Conservation (phyloP, 2,329 filamentous ascomycete species). For the Ceratocystis destructans region DNA sequence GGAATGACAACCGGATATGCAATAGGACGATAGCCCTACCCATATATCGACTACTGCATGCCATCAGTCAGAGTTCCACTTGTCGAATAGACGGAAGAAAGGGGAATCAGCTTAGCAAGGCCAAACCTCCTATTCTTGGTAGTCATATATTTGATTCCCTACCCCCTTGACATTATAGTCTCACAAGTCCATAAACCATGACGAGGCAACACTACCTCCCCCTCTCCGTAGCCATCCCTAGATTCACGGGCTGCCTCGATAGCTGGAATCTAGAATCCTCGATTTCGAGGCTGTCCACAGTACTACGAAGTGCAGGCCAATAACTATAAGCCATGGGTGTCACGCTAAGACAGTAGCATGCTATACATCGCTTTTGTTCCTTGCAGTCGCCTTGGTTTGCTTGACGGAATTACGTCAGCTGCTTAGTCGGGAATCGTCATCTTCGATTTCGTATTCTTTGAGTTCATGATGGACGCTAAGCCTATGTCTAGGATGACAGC, state of each 20-base stretch:
- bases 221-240: not conserved
- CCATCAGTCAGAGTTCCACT: not conserved
- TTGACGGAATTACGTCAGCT: not conserved
- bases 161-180: not conserved
- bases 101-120: not conserved
- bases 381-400: not conserved
- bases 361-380: not conserved
- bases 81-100: not conserved
- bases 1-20: not conserved
- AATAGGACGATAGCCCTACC: not conserved
- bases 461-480: not conserved
- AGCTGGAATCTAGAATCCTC: not conserved
- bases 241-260: not conserved
- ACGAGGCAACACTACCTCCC: not conserved
- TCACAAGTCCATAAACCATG: not conserved
- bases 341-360: not conserved
- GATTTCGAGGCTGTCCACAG: not conserved
- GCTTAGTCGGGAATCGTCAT: not conserved
- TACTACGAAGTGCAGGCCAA: not conserved
- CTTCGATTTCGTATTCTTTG: not conserved
- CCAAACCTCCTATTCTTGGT: not conserved
- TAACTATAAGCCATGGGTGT: not conserved
- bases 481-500: constrained; percentile 1
- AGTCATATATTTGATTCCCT: too few species aligned
- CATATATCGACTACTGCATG: not conserved